Percentiles rank a stretch among this genome's conserved stretches.
Evolutionary conservation across 2,329 filamentous ascomycete species (phyloP).

Genomic region (Trichoderma aggressivum): DNA sequence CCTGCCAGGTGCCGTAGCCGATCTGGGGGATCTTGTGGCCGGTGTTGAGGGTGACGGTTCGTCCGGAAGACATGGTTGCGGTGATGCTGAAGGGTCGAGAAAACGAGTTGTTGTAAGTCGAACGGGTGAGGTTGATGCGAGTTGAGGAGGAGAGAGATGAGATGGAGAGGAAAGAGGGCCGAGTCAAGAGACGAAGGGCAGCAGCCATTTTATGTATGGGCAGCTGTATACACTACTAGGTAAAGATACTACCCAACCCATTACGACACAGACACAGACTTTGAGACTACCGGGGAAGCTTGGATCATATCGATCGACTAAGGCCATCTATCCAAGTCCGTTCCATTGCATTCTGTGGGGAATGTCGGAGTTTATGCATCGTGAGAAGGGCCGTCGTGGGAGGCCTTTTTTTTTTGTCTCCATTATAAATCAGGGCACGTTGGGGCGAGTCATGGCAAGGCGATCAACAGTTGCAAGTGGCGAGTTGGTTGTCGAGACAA

Average conservation of each 20-base stretch:
- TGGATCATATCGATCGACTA: conserved; percentile 1
- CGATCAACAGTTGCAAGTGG: neutral
- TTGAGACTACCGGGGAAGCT: neutral
- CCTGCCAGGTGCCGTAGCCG: conserved; percentile 65
- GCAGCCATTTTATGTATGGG: conserved; percentile 7
- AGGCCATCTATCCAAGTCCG: neutral
- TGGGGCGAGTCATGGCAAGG: neutral
- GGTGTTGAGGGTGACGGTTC: conserved; percentile 57
- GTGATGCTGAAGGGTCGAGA: neutral
- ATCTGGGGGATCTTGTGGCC: conserved; percentile 63
- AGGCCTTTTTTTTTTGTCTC: neutral
- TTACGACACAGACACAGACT: neutral
- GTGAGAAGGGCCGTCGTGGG: neutral
- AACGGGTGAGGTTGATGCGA: neutral
- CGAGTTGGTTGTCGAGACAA: neutral
- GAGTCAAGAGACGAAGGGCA: neutral
- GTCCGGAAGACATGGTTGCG: conserved; percentile 52
- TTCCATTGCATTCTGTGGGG: conserved; percentile 15
- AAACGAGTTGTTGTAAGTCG: neutral
- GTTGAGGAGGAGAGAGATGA: neutral
- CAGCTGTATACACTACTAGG: neutral
- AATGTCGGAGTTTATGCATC: conserved; percentile 5
- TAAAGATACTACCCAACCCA: neutral
- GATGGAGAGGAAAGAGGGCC: conserved; percentile 4
- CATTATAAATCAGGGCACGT: conserved; percentile 1